Evolutionary conservation across 345 rosid species (phyloP).

Genomic region (Eucalyptus pauciflora): DNA sequence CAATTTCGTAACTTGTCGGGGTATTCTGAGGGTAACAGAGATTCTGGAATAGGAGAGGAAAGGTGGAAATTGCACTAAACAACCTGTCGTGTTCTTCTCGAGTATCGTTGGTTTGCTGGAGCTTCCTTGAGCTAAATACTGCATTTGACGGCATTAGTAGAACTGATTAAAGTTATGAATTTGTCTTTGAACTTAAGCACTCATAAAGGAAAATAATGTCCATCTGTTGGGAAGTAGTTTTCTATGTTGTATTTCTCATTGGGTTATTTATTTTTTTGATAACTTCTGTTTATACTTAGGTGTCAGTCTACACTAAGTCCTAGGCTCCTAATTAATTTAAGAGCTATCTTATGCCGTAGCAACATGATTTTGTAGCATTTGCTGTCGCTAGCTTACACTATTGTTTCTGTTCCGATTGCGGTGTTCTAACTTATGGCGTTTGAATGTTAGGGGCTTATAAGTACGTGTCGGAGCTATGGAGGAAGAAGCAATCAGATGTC

Average conservation of each 20-base stretch:
- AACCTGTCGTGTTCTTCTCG: neutral
- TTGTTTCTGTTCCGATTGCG: neutral
- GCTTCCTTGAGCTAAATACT: neutral
- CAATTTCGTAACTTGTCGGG: neutral
- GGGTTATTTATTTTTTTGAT: neutral
- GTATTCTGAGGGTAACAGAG: neutral
- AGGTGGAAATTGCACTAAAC: neutral
- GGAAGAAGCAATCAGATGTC: constrained; percentile 29
- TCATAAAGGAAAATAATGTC: neutral
- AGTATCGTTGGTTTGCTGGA: neutral
- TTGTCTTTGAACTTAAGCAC: neutral
- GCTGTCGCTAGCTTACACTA: neutral
- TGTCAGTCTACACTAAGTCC: neutral
- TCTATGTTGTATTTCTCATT: neutral
- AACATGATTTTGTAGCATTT: neutral
- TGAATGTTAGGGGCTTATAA: constrained; percentile 16
- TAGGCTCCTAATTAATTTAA: neutral
- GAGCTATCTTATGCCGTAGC: neutral
- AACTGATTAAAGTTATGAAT: neutral
- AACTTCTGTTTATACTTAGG: neutral
- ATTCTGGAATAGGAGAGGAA: neutral
- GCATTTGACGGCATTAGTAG: neutral
- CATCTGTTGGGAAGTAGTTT: neutral
- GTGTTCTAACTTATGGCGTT: neutral
- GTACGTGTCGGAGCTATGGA: constrained; percentile 29